Conservation (phyloP, 2,329 filamentous ascomycete genomes). For the Cladobotryum protrusum region DNA sequence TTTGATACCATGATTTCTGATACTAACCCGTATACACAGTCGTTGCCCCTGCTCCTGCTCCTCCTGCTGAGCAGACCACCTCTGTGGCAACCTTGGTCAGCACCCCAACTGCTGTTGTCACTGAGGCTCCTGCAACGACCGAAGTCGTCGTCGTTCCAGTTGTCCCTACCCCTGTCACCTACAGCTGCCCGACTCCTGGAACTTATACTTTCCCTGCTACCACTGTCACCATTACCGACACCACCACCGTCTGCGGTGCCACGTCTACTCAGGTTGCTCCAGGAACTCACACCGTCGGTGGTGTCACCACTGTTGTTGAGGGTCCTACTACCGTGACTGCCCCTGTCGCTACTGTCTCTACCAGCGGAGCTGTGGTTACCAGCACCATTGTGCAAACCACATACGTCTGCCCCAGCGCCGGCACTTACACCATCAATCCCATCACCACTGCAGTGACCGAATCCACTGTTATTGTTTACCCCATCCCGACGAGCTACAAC, state of each 20-base stretch:
- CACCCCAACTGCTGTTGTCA: slow-evolving; percentile 16
- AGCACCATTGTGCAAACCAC: slow-evolving; percentile 63
- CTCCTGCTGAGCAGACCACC: slow-evolving; percentile 19
- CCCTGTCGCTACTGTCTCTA: slow-evolving; percentile 61
- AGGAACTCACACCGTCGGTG: slow-evolving; percentile 64
- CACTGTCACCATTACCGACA: slow-evolving; percentile 60
- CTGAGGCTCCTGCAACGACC: slow-evolving; percentile 27
- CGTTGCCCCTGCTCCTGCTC: slow-evolving; percentile 29
- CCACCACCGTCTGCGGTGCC: slow-evolving; percentile 60
- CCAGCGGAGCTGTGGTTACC: slow-evolving; percentile 51
- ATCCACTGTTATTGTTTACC: slow-evolving; percentile 55
- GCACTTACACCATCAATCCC: slow-evolving; percentile 70
- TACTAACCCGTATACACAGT: slow-evolving; percentile 24
- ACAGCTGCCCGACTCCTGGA: slow-evolving; percentile 58
- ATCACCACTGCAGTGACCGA: slow-evolving; percentile 54
- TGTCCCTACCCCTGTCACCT: slow-evolving; percentile 46
- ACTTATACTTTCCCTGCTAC: slow-evolving; percentile 70
- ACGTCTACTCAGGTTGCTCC: slow-evolving; percentile 54
- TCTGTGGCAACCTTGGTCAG: slow-evolving; percentile 8
- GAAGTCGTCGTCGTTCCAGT: slow-evolving; percentile 39
- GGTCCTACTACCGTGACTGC: slow-evolving; percentile 62
- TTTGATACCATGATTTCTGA: background rate
- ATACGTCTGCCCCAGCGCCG: slow-evolving; percentile 65
- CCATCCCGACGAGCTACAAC: slow-evolving; percentile 55
- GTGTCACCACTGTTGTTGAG: slow-evolving; percentile 64